Conservation (phyloP, 1,139 yeast species). For the Diutina catenulata region DNA sequence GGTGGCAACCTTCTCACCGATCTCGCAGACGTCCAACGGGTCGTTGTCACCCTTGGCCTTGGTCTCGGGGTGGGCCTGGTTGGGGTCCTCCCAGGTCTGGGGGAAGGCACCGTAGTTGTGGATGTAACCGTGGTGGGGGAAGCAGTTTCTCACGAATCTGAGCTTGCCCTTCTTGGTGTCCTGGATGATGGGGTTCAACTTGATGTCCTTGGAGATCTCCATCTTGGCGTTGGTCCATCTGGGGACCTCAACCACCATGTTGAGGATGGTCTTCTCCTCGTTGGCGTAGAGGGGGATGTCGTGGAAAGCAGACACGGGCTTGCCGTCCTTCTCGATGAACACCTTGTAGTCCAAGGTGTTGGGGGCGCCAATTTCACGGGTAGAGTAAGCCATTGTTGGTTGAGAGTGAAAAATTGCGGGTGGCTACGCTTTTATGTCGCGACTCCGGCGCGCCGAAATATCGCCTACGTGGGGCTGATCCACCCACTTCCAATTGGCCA, state of each 20-base stretch:
- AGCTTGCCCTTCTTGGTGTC: constrained; percentile 87
- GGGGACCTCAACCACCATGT: constrained; percentile 91
- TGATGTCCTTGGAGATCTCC: constrained; percentile 67
- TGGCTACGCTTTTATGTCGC: no score
- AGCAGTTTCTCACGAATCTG: constrained; percentile 79
- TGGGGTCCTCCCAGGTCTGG: constrained; percentile 89
- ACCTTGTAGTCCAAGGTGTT: constrained; percentile 85
- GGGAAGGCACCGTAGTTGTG: constrained; percentile 98
- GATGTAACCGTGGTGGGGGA: constrained; percentile 94
- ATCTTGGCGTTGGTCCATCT: constrained; percentile 92
- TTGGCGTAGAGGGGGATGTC: constrained; percentile 76
- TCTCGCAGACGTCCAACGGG: constrained; percentile 93
- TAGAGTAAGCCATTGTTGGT: constrained; percentile 3
- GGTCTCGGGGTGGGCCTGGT: constrained; percentile 21
- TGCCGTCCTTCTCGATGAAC: constrained; percentile 45
- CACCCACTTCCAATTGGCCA: no score
- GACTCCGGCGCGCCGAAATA: no score
- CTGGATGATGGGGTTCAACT: constrained; percentile 83
- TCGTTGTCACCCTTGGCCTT: constrained; percentile 80
- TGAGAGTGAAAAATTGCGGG: constrained; percentile 4
- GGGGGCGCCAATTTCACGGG: constrained; percentile 11
- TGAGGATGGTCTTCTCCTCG: constrained; percentile 50
- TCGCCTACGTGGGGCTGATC: no score
- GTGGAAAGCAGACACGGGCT: constrained; percentile 71
- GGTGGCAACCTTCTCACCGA: constrained; percentile 59